Percentiles rank a stretch among this genome's conserved stretches.
These are phyloP conservation scores for Zymoseptoria crescenta DNA, from an alignment of 2,329 filamentous ascomycete species.

Conservation along the genomic window DNA sequence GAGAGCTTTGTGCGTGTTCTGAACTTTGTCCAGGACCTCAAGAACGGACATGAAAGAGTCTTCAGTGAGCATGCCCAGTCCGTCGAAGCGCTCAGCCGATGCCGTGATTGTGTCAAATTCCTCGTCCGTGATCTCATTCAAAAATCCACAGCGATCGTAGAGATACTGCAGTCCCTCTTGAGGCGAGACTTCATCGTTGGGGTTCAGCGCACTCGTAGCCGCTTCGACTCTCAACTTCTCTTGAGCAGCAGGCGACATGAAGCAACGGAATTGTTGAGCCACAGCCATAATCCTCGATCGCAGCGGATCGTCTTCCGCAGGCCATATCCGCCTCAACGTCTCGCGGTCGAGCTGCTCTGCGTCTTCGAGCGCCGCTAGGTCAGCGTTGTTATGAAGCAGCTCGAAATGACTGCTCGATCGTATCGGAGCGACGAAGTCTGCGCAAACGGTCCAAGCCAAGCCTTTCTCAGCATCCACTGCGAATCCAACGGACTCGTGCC, in stretches of 20 bases:
- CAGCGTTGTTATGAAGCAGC: conserved; percentile 60
- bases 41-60: conserved; percentile 47
- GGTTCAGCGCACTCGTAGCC: conserved; percentile 10
- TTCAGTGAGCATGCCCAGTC: conserved; percentile 44
- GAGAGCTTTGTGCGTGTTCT: conserved; percentile 33
- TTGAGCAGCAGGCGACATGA: conserved; percentile 10
- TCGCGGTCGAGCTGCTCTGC: conserved; percentile 1
- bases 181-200: conserved; percentile 35
- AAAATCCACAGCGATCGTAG: conserved; percentile 70
- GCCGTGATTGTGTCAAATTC: conserved; percentile 64
- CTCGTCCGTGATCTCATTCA: conserved; percentile 72
- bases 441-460: conserved; percentile 75
- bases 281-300: conserved; percentile 17
- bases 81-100: conserved; percentile 57
- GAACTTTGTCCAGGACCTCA: conserved; percentile 37
- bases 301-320: conserved; percentile 18
- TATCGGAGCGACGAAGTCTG: conserved; percentile 72
- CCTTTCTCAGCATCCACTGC: conserved; percentile 63
- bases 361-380: conserved; percentile 9
- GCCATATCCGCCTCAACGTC: conserved; percentile 28
- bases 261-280: conserved; percentile 12
- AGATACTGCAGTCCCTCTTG: conserved; percentile 66
- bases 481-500: conserved; percentile 73
- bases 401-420: conserved; percentile 74
- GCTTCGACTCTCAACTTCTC: conserved; percentile 10